Evolutionary conservation across 176 grass and related monocot species (phyloP), one percentile per base, ranked within the genome.

Genomic region (Leersia perrieri): DNA sequence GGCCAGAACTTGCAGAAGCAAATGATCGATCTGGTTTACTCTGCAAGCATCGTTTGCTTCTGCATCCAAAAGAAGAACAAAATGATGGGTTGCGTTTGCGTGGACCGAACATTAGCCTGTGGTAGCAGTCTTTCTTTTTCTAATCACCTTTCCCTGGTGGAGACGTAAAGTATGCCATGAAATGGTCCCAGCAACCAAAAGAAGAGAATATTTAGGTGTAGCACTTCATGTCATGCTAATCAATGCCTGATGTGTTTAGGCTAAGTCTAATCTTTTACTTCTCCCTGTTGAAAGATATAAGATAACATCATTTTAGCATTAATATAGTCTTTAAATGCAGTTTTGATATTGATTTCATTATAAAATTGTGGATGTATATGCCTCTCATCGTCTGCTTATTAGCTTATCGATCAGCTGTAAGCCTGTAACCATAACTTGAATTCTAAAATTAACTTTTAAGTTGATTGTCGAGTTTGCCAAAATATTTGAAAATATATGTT

Each of bases 191-290:
- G 34, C 8, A 25, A 58, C 53, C 20, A 23, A 76, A 61, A 2
- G n/a, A 28, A 14, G 5, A 28, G 71, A 83, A 83, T 66, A 75
- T 75, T 74, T 83, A 53, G 80, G 63, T 35, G 28, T 5, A 55
- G 0, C 41, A 28, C 29, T 6, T 77, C 27, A 9, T 4, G 30
- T 51, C 28, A 23, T 57, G 72, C 30, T 74, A 74, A 74, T 55
- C 30, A 33, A 57, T 34, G 18, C 18, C 10, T 58, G 28, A 22
- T 74, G 45, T 18, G 47, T 23, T 74, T 35, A n/a, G 18, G 16
- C 32, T 58, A 58, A 58, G 53, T 9, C 25, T 9, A 58, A 25
- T 53, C 20, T 58, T 4, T 58, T 58, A 22, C 20, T 23, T 55
- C 51, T 25, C 25, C 9, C n/a, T 58, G 2, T 58, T 38, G 22